These are phyloP conservation scores for Eucalyptus viminalis DNA, from an alignment of 345 rosid genomes.

Conservation along the genomic window DNA sequence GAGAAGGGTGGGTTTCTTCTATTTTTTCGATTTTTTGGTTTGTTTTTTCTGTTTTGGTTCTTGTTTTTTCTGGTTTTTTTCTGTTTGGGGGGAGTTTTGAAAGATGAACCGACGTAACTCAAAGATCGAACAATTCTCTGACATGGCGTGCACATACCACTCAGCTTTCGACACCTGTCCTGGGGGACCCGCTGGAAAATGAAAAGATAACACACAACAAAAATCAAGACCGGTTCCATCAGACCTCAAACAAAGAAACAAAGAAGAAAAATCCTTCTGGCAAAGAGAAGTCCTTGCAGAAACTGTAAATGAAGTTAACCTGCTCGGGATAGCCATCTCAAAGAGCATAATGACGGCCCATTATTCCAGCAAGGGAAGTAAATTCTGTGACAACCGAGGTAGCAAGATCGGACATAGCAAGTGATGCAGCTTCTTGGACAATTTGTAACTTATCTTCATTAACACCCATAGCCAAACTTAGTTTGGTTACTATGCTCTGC, in stretches of 20 bases:
- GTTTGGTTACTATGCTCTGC: slow-evolving; percentile 35
- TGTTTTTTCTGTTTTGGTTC: no score
- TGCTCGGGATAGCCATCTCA: slow-evolving; percentile 80
- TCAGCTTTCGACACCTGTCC: no score
- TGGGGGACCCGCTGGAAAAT: no score
- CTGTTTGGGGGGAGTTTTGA: no score
- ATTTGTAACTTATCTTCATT: slow-evolving; percentile 34
- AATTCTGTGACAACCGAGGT: slow-evolving; percentile 89
- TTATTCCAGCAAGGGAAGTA: slow-evolving; percentile 83
- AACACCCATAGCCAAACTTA: slow-evolving; percentile 38
- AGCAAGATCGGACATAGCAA: slow-evolving; percentile 96
- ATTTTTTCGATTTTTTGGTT: no score
- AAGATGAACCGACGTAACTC: no score
- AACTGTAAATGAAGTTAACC: slow-evolving; percentile 22
- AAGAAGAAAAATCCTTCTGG: not conserved
- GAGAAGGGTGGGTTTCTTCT: no score
- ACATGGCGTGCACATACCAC: no score
- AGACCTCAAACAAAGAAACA: not conserved
- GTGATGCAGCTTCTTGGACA: slow-evolving; percentile 74
- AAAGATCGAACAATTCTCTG: no score
- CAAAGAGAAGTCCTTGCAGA: not conserved
- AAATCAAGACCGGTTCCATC: not conserved
- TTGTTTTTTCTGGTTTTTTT: no score
- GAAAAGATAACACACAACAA: not conserved
- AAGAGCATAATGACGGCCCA: slow-evolving; percentile 96